These are phyloP conservation scores for Umbelopsis sp. DNA, from an alignment of 192 early-diverging fungal species.

Conservation along the genomic window DNA sequence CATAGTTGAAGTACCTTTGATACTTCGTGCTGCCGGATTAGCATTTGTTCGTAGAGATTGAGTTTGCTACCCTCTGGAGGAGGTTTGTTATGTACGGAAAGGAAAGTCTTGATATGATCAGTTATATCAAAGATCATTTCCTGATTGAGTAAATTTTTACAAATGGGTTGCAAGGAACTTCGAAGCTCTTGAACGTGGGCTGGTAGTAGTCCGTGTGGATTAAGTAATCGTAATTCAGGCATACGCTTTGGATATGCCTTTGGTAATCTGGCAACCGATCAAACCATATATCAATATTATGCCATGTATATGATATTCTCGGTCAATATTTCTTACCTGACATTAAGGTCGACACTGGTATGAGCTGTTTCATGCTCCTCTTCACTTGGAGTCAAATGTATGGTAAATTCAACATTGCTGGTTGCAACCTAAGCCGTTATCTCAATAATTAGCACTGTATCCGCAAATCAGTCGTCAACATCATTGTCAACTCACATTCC, in stretches of 20 bases:
- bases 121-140: conserved; percentile 76
- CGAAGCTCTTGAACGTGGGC: conserved; percentile 51
- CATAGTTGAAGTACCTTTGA: conserved; percentile 30
- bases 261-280: conserved; percentile 50
- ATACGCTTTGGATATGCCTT: conserved; percentile 67
- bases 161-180: conserved; percentile 37
- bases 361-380: conserved; percentile 49
- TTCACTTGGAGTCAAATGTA: conserved; percentile 50
- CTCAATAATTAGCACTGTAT: neutral
- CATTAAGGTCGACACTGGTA: conserved; percentile 52
- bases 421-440: conserved; percentile 39
- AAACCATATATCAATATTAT: conserved; percentile 29
- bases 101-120: conserved; percentile 56
- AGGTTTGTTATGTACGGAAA: conserved; percentile 58
- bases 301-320: conserved; percentile 24
- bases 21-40: conserved; percentile 51
- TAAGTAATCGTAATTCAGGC: conserved; percentile 59
- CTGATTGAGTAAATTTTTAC: conserved; percentile 48
- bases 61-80: conserved; percentile 53
- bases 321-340: conserved; percentile 43
- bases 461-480: neutral
- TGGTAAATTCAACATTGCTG: conserved; percentile 50
- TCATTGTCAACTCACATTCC: conserved; percentile 47
- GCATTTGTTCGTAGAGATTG: conserved; percentile 61
- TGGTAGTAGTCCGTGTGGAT: conserved; percentile 53